Conservation (phyloP, 441 rosid genomes). For the Pelargonium citronellum region DNA sequence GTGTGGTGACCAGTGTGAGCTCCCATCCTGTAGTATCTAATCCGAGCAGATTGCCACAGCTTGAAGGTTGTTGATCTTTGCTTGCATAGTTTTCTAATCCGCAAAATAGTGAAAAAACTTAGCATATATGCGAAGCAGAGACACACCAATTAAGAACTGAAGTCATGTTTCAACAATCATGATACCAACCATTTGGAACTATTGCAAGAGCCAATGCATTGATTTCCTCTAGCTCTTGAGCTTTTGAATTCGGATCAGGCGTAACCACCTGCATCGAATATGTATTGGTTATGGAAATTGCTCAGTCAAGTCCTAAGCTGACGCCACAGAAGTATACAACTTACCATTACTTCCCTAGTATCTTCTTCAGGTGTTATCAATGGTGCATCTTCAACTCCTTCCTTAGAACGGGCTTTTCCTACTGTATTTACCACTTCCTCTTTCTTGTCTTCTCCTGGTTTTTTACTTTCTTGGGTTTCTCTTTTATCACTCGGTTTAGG, state of each 20-base stretch:
- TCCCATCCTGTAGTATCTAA: slow-evolving; percentile 62
- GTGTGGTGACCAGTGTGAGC: slow-evolving; percentile 68
- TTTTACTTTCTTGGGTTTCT: slow-evolving; percentile 31
- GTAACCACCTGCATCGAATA: slow-evolving; percentile 43
- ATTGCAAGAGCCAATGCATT: slow-evolving; percentile 96
- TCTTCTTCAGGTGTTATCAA: slow-evolving; percentile 44
- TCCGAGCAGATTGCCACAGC: slow-evolving; percentile 40
- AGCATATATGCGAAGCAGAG: not conserved
- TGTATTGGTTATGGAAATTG: not conserved
- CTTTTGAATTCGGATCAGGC: slow-evolving; percentile 61
- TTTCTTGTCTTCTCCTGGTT: no score
- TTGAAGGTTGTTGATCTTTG: slow-evolving; percentile 30
- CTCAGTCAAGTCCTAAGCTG: slow-evolving; percentile 4
- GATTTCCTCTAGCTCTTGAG: slow-evolving; percentile 63
- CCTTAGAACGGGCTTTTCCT: no score
- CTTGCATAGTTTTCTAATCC: slow-evolving; percentile 27
- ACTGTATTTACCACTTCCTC: no score
- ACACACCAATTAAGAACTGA: no score
- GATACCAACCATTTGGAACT: slow-evolving; percentile 50
- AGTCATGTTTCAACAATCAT: not conserved
- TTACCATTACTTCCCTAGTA: slow-evolving; percentile 56
- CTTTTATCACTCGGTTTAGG: slow-evolving; percentile 26
- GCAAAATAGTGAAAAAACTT: not conserved
- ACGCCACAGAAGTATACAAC: slow-evolving; percentile 6
- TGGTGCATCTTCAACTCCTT: slow-evolving; percentile 39